Base-by-base conservation (phyloP, 768 basidiomycete species). In the Tylopilus subfusipes region DNA sequence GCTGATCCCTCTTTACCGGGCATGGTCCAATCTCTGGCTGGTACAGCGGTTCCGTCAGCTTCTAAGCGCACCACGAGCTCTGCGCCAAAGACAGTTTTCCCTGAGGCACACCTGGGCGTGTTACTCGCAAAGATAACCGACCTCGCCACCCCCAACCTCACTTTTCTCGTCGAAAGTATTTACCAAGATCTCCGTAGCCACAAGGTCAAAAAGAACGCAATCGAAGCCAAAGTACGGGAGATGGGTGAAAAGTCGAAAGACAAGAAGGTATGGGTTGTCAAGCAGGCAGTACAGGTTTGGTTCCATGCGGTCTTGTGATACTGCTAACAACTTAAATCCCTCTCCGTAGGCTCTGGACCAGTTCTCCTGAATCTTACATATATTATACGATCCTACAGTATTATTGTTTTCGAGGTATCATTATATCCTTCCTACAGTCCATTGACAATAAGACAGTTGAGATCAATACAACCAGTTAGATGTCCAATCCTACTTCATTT, bases 181-280 rank as follows among this genome's bases (percentile, higher is more conserved):
- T 82, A 85, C 62, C 82, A 85, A 57, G 86, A 86, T 25, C 74
- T 93, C 38, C 81, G 81, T 30, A 69, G 68, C n/a, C 73, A 86
- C 59, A 86, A 85, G 53, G 80, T 92, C 57, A 91, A 86, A 75
- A 93, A 93, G 77, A 88, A 85, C 47, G 83, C 88, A 5, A 84
- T 94, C 42, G 89, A 91, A 68, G 84, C 83, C 3, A 93, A 93
- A 68, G 76, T 94, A 34, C 77, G 81, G 43, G 89, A 92, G 68
- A 79, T 92, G 13, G 77, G 82, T 16, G 87, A 85, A 70, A 92
- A 88, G 64, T 84, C 81, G 61, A 87, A 81, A 66, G 80, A 83
- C 54, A 82, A 77, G 72, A 89, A 82, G 66, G 70, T 84, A 54
- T 94, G 92, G 92, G 71, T 86, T 31, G 76, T 93, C 29, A 87